Evolutionary conservation across 2,329 filamentous ascomycete genomes (phyloP).

Genomic region (Epichloe sp.): DNA sequence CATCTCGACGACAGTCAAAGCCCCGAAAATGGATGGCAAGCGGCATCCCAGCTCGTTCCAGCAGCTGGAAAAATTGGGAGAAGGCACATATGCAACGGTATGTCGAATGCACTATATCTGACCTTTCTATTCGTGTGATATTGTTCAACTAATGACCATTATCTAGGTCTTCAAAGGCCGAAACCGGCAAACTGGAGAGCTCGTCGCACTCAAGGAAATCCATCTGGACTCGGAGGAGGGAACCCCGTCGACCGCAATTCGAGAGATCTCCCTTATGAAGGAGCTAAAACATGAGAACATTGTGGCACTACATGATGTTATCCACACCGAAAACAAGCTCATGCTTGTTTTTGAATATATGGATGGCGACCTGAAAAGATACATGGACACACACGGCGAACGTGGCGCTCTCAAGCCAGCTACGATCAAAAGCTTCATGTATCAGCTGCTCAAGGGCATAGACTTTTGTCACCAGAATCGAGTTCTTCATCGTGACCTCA

Average conservation of each 20-base stretch:
- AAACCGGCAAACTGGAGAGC: constrained; percentile 91
- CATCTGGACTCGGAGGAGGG: constrained; percentile 98
- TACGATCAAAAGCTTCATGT: constrained; percentile 99
- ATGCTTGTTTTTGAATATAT: constrained; percentile 99
- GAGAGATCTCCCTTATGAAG: constrained; percentile 98
- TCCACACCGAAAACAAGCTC: constrained; percentile 98
- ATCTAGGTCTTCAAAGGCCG: constrained; percentile 90
- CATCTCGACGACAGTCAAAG: neutral
- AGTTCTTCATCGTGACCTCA: constrained; percentile 87
- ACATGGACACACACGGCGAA: constrained; percentile 91
- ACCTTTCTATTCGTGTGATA: neutral
- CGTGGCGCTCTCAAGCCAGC: constrained; percentile 75
- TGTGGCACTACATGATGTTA: constrained; percentile 92
- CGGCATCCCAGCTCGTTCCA: constrained; percentile 94
- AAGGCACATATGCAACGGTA: constrained; percentile 96
- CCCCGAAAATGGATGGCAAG: constrained; percentile 67
- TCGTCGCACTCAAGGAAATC: constrained; percentile 95
- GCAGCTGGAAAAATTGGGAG: constrained; percentile 96
- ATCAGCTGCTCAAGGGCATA: constrained; percentile 87
- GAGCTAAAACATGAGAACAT: constrained; percentile 99
- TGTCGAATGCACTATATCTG: neutral
- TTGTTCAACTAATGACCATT: constrained; percentile 7
- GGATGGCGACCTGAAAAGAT: constrained; percentile 96
- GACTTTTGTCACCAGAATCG: constrained; percentile 97
- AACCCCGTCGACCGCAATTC: constrained; percentile 91